phyloP scores from a whole-genome alignment of 2,329 filamentous ascomycete genomes.

The Colletotrichum sp. region DNA sequence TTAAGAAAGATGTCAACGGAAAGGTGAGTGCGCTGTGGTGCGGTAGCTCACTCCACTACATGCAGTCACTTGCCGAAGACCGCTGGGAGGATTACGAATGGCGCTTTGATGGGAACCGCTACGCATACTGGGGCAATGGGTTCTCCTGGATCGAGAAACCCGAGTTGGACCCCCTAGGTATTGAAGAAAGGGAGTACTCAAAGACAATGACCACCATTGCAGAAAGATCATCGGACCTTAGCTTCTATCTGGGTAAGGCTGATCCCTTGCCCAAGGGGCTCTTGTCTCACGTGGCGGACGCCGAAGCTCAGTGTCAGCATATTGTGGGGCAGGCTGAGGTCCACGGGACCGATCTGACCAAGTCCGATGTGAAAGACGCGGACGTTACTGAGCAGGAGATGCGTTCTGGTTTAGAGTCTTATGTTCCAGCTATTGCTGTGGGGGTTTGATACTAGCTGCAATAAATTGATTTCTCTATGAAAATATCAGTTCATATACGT shows the following conservation, averaged over 20 bases:
- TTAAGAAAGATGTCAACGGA: background rate
- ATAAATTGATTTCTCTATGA: background rate
- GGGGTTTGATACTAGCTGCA: background rate
- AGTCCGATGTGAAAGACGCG: background rate
- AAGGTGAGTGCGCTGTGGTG: background rate
- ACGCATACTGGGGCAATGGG: background rate
- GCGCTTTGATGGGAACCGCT: background rate
- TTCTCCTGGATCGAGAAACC: background rate
- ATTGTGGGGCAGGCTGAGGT: background rate
- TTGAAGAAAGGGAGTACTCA: background rate
- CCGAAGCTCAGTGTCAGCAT: background rate
- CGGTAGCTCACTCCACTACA: background rate
- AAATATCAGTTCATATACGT: fast-evolving
- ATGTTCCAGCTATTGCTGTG: background rate
- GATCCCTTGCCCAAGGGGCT: background rate
- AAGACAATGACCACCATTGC: background rate
- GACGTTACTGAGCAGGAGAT: background rate
- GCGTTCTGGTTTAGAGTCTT: background rate
- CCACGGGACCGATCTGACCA: fast-evolving
- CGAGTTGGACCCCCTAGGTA: background rate
- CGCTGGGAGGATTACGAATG: background rate
- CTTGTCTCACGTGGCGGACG: fast-evolving
- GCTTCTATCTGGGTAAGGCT: background rate
- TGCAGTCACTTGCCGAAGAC: background rate
- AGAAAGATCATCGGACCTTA: background rate